These are phyloP conservation scores for Friedmanniomyces simplex DNA, from an alignment of 495 filamentous ascomycete species.

Conservation along the genomic window DNA sequence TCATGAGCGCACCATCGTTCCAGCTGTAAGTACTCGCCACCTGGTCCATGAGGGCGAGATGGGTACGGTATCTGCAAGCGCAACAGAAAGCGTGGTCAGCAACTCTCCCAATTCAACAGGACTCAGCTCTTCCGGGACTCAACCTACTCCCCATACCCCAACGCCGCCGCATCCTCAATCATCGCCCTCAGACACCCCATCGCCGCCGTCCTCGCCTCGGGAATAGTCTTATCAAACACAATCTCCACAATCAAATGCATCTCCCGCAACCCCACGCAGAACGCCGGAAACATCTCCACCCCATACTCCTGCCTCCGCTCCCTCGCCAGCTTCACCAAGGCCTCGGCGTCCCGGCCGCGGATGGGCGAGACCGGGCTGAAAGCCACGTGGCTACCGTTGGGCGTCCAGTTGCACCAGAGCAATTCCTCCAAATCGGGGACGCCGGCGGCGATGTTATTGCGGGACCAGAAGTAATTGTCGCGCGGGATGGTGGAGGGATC, in stretches of 20 bases:
- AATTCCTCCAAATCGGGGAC: slow-evolving; percentile 42
- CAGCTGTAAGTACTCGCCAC: slow-evolving; percentile 48
- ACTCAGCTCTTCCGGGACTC: neutral
- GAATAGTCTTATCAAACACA: slow-evolving; percentile 41
- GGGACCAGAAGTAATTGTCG: slow-evolving; percentile 19
- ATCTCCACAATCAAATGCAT: slow-evolving; percentile 51
- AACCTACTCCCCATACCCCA: slow-evolving; percentile 42
- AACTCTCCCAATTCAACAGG: neutral
- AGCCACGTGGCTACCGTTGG: slow-evolving; percentile 46
- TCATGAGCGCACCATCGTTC: slow-evolving; percentile 42
- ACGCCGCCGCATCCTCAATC: slow-evolving; percentile 37
- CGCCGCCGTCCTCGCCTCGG: slow-evolving; percentile 29
- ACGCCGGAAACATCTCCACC: slow-evolving; percentile 44
- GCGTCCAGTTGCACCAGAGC: slow-evolving; percentile 46
- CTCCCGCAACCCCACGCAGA: slow-evolving; percentile 43
- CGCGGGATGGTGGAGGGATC: slow-evolving; percentile 2
- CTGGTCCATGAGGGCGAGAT: slow-evolving; percentile 48
- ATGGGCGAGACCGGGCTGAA: slow-evolving; percentile 49
- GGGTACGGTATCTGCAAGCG: slow-evolving; percentile 40
- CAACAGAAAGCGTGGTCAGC: no score
- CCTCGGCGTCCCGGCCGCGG: slow-evolving; percentile 39
- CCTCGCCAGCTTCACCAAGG: slow-evolving; percentile 37
- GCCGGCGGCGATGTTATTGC: slow-evolving; percentile 34
- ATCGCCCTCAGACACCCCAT: slow-evolving; percentile 34
- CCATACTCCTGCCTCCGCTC: slow-evolving; percentile 32